Base-by-base conservation (phyloP, 31 red algal genomes). In the Asparagopsis taxiformis region DNA sequence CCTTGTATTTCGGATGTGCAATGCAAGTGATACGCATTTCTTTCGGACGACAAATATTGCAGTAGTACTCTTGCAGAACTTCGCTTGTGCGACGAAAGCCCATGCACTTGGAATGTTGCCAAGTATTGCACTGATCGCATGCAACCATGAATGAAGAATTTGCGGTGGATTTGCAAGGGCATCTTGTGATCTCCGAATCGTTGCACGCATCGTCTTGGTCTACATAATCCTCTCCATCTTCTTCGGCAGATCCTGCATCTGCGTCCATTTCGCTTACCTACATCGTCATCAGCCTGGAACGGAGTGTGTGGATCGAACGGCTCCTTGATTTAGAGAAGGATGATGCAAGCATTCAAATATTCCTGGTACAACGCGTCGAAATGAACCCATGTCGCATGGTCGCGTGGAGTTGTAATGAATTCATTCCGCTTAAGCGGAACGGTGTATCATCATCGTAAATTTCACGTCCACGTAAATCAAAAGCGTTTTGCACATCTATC, bases 31-130 rank as follows among this genome's bases (percentile, higher is more conserved):
- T 31, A 3, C 75, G 62, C 17, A 97, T 77, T 60, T 80, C 52
- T 21, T 97, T 89, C 6, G 94, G 94, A 8, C 94, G 94, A 37
- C 94, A 97, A 11, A 75, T 43, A 55, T 92, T 53, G 70, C 94
- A 97, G 38, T 65, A 93, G 52, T 97, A 97, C 16, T 75, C 49
- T n/a, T 94, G 59, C 21, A 88, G 93, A 3, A 84, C 79, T 1
- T 93, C 69, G 21, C 23, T 48, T 4, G 59, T 78, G 1, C 80
- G 75, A 19, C 82, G 62, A 52, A 78, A 89, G 32, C 94, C 94
- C 84, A 97, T 93, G 50, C 94, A 97, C 41, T 84, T 84, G 9
- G 65, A 73, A 62, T 97, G 94, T 78, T 97, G 94, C 94, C 94
- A 97, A 32, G 81, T 79, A 13, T 82, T 72, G 52, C 94, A 97